These are phyloP conservation scores for Syncephalastrum sp. DNA, from an alignment of 371 early-diverging fungal genomes.

Conservation along the genomic window DNA sequence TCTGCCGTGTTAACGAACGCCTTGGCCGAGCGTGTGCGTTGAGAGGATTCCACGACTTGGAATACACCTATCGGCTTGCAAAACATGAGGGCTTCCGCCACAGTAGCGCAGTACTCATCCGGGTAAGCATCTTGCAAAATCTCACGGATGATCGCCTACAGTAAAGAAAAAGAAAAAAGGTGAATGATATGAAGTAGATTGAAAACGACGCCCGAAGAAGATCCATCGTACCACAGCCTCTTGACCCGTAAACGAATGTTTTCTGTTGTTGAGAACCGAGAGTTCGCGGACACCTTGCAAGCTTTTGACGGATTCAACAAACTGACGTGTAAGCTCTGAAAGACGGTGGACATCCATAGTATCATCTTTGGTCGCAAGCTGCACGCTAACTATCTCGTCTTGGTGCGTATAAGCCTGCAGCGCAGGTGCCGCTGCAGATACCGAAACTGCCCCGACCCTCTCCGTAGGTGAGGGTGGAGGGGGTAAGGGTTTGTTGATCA, in stretches of 20 bases:
- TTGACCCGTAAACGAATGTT: constrained; percentile 21
- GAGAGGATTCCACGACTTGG: not conserved
- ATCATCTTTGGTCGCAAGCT: not conserved
- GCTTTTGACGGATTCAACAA: constrained; percentile 14
- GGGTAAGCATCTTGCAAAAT: not conserved
- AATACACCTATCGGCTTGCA: constrained; percentile 25
- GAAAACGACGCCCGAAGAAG: not conserved
- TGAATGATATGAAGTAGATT: no score
- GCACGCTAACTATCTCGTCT: not conserved
- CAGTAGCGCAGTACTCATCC: constrained; percentile 10
- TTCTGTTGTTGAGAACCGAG: constrained; percentile 17
- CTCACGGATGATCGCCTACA: constrained; percentile 2
- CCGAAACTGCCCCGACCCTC: no score
- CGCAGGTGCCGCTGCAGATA: not conserved
- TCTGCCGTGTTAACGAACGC: no score
- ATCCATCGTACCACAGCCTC: constrained; percentile 23
- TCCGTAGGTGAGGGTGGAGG: constrained; percentile 2
- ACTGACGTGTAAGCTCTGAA: constrained; percentile 17
- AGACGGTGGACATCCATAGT: constrained; percentile 12
- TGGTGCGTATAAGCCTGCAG: not conserved
- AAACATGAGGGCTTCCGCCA: constrained; percentile 21
- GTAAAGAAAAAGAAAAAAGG: no score
- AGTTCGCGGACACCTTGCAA: constrained; percentile 22
- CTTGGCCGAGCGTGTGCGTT: no score
- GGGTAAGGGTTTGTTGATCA: constrained; percentile 10